phyloP scores from a whole-genome alignment of 2,329 filamentous ascomycete genomes.

The Hysterium pulicare region DNA sequence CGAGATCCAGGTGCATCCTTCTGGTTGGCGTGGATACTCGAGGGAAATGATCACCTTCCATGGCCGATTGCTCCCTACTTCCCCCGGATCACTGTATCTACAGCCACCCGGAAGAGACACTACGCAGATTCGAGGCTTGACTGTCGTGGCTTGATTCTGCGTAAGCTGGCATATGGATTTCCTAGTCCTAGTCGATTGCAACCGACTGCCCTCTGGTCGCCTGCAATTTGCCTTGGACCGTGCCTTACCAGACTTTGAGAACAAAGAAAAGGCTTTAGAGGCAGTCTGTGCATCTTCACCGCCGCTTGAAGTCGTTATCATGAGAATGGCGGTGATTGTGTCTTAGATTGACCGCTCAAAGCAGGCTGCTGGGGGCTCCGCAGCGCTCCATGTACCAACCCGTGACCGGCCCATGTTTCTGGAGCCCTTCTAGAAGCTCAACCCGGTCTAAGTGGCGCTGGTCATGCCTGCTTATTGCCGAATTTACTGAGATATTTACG shows the following conservation, averaged over 20 bases:
- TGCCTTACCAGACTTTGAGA: slow-evolving; percentile 18
- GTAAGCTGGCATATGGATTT: slow-evolving; percentile 5
- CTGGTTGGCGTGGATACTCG: slow-evolving; percentile 22
- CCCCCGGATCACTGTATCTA: background rate
- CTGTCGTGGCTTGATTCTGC: background rate
- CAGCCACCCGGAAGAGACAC: no score
- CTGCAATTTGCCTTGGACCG: slow-evolving; percentile 11
- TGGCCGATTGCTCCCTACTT: slow-evolving; percentile 5
- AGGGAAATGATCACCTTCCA: slow-evolving; percentile 8
- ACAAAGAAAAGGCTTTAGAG: slow-evolving; percentile 17
- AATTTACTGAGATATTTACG: no score
- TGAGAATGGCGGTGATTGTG: slow-evolving; percentile 22
- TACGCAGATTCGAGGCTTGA: background rate
- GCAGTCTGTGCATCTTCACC: slow-evolving; percentile 10
- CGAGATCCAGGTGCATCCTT: slow-evolving; percentile 9
- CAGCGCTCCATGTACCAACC: slow-evolving; percentile 17
- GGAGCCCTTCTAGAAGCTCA: slow-evolving; percentile 15
- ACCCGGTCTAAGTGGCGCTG: slow-evolving; percentile 8
- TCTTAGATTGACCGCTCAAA: slow-evolving; percentile 27
- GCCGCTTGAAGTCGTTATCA: slow-evolving; percentile 4
- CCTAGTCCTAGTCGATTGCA: slow-evolving; percentile 10
- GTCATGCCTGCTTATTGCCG: slow-evolving; percentile 12
- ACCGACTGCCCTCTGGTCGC: background rate
- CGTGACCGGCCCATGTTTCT: slow-evolving; percentile 9
- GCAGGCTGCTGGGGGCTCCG: slow-evolving; percentile 12